Evolutionary conservation across 441 rosid genomes (phyloP).

Genomic region (Metrosideros polymorpha): DNA sequence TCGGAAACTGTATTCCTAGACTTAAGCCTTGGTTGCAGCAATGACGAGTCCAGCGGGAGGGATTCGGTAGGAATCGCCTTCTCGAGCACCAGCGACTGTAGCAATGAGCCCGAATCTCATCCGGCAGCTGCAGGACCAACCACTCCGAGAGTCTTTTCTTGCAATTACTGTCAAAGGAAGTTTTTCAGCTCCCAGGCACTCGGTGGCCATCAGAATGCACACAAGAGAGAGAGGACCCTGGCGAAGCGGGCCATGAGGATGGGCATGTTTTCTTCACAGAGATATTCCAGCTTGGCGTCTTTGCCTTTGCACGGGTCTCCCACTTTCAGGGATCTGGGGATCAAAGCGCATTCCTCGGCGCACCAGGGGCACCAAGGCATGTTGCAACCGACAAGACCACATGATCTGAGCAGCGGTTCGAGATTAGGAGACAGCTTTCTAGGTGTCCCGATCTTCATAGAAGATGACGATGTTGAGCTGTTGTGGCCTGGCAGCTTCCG

Average conservation of each 20-base stretch:
- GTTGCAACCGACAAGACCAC: constrained; percentile 10
- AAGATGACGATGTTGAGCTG: constrained; percentile 33
- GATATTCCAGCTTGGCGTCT: constrained; percentile 27
- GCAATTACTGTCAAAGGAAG: constrained; percentile 77
- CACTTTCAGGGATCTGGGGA: constrained; percentile 27
- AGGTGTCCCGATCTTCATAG: constrained; percentile 24
- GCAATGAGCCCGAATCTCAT: constrained; percentile 30
- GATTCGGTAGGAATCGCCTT: constrained; percentile 34
- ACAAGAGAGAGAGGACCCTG: constrained; percentile 68
- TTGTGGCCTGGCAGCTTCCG: constrained; percentile 42
- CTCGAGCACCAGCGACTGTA: constrained; percentile 58
- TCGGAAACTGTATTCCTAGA: constrained; percentile 32
- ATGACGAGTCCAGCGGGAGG: constrained; percentile 10
- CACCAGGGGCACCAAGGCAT: constrained; percentile 29
- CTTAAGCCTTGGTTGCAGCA: constrained; percentile 37
- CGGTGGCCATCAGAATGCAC: constrained; percentile 85
- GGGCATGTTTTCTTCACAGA: constrained; percentile 27
- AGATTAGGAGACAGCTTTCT: constrained; percentile 16
- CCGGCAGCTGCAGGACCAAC: constrained; percentile 2
- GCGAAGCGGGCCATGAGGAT: constrained; percentile 58
- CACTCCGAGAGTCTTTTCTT: constrained; percentile 31
- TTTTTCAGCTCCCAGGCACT: constrained; percentile 82
- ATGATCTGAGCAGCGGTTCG: constrained; percentile 9
- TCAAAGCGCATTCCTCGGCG: constrained; percentile 36
- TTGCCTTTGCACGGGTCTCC: constrained; percentile 30